Evolutionary conservation across 495 filamentous ascomycete genomes (phyloP).

Genomic region (Cladorrhinum samala): DNA sequence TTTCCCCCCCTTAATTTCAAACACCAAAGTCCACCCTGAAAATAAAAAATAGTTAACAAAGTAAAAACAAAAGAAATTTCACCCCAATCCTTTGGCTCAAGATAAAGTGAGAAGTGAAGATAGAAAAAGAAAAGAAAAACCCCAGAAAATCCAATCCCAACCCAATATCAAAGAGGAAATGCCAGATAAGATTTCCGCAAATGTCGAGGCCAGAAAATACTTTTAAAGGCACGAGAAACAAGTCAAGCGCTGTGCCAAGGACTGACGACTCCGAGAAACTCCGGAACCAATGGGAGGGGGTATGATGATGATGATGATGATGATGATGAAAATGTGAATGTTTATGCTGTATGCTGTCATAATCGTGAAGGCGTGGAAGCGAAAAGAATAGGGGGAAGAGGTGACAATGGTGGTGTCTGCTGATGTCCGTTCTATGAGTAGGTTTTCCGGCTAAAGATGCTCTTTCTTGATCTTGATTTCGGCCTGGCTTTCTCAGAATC

Average conservation of each 20-base stretch:
- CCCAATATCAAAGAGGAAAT: too few species aligned
- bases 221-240: background rate
- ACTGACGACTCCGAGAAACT: slow-evolving; percentile 15
- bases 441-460: slow-evolving; percentile 36
- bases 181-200: background rate
- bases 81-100: too few species aligned
- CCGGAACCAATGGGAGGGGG: slow-evolving; percentile 12
- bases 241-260: background rate
- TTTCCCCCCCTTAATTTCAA: too few species aligned
- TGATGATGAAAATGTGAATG: slow-evolving; percentile 5
- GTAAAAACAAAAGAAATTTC: background rate
- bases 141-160: too few species aligned
- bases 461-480: slow-evolving; percentile 41
- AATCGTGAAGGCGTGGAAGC: slow-evolving; percentile 16
- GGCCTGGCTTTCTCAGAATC: slow-evolving; percentile 31
- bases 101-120: too few species aligned
- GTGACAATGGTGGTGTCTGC: background rate
- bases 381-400: background rate
- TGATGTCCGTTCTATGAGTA: slow-evolving; percentile 1
- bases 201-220: background rate
- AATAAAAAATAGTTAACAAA: background rate
- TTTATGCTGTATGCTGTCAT: slow-evolving; percentile 13
- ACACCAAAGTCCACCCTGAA: too few species aligned
- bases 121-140: too few species aligned
- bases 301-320: slow-evolving; percentile 14